Evolutionary conservation across 176 grass and related monocot genomes (phyloP), one percentile per base, ranked within the genome.

Genomic region (Alloteropsis semialata): DNA sequence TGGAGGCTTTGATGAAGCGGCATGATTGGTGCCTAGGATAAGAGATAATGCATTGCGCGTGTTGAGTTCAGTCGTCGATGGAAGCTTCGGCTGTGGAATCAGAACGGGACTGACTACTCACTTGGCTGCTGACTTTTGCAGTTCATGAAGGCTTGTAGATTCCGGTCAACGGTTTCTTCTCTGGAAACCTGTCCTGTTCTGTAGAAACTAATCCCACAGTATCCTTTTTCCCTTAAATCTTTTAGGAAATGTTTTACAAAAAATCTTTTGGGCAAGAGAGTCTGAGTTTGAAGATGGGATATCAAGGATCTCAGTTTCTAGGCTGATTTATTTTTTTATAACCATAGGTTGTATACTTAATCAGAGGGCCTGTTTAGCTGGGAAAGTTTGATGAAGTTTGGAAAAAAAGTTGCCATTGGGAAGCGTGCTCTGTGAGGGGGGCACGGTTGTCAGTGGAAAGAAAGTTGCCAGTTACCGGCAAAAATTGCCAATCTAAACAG

Each of bases 141-240:
- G 84, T 44, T 66, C 27, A 57, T 46, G 14, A 66, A 49, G 29
- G 7, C 13, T 16, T 67, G 6, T 22, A 81, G 50, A 76, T 76
- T 87, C 79, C 10, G 6, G 54, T 83, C 78, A 77, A 82, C 24
- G 17, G 21, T 36, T 72, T 51, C 80, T 30, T 28, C 11, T 64
- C 33, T 28, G 38, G 7, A 87, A 75, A 24, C 43, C 25, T 86
- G 43, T 54, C 56, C 38, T 72, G 8, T 24, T 42, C 39, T 5
- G 12, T 3, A 61, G 16, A 76, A 19, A 48, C 41, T 54, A 65
- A 55, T 11, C 10, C n/a, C n/a, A n/a, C n/a, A n/a, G n/a, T n/a
- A n/a, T 8, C 27, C 12, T 7, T 29, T 15, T 76, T 46, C 9
- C 28, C 11, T 53, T 19, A 22, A 19, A 50, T 72, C 16, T 50